Percentiles rank a stretch among this genome's conserved stretches.
Conservation (phyloP, 495 filamentous ascomycete species). For the Evernia prunastri region DNA sequence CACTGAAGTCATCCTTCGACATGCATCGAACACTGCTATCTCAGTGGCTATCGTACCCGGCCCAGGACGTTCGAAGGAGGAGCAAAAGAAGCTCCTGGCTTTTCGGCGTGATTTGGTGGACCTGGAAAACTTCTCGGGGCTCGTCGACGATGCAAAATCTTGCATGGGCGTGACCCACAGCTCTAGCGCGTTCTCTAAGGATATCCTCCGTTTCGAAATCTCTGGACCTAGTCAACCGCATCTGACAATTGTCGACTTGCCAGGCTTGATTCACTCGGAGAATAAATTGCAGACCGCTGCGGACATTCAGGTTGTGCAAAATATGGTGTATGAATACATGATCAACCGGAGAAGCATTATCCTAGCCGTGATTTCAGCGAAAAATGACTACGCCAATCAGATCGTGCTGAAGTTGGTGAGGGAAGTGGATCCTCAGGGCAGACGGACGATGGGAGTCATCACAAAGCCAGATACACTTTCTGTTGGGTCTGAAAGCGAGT, state of each 20-base stretch:
- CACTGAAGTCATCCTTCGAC: constrained; percentile 51
- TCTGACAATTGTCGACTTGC: constrained; percentile 52
- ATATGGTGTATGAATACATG: constrained; percentile 23
- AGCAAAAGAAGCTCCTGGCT: constrained; percentile 1
- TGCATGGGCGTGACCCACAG: constrained; percentile 45
- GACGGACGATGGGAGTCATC: constrained; percentile 20
- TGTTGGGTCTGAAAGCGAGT: constrained; percentile 33
- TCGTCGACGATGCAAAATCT: constrained; percentile 46
- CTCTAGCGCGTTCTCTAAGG: constrained; percentile 40
- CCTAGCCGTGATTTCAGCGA: constrained; percentile 22
- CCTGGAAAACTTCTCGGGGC: constrained; percentile 28
- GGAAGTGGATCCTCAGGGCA: constrained; percentile 69
- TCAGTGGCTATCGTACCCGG: constrained; percentile 9
- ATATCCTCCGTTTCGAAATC: constrained; percentile 48
- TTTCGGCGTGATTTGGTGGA: constrained; percentile 1
- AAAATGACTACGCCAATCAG: constrained; percentile 24
- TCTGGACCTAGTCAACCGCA: constrained; percentile 47
- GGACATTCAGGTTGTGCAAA: constrained; percentile 16
- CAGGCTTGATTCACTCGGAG: constrained; percentile 43
- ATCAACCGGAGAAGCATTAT: constrained; percentile 20
- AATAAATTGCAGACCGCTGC: constrained; percentile 17
- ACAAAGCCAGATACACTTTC: constrained; percentile 28
- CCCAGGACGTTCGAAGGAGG: constrained; percentile 4
- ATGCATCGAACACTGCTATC: background rate
- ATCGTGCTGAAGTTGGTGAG: constrained; percentile 63